Conservation (phyloP, 495 filamentous ascomycete genomes). For the Penicillium pancosmium region DNA sequence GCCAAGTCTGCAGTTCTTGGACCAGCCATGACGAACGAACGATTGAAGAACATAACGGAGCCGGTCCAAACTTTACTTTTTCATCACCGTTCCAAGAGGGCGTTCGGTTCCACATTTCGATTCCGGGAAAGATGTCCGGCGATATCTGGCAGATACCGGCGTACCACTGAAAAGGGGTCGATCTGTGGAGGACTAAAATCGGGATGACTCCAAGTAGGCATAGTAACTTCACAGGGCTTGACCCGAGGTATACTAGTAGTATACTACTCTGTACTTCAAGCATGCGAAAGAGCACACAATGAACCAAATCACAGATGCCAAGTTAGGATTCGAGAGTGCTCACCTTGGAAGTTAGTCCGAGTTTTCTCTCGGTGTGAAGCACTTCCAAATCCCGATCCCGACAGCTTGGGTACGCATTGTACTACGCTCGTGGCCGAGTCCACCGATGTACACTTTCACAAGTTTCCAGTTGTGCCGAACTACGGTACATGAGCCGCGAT, state of each 20-base stretch:
- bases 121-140: background rate
- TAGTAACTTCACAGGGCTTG: background rate
- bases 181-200: conserved; percentile 1
- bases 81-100: background rate
- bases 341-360: background rate
- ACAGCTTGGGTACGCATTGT: background rate
- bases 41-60: background rate
- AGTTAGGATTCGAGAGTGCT: no score
- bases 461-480: background rate
- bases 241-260: no score
- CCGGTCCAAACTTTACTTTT: background rate
- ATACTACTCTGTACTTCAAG: no score
- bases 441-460: conserved; percentile 5
- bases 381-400: background rate
- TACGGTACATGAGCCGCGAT: background rate
- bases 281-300: background rate
- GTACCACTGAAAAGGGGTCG: background rate
- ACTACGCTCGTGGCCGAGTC: background rate
- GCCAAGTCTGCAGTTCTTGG: conserved; percentile 1
- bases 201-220: background rate
- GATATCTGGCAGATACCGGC: conserved; percentile 4
- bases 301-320: background rate
- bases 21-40: background rate
- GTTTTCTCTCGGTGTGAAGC: background rate
- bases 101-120: background rate